These are phyloP conservation scores for Daldinia sp. DNA, from an alignment of 2,329 filamentous ascomycete species.

Conservation along the genomic window DNA sequence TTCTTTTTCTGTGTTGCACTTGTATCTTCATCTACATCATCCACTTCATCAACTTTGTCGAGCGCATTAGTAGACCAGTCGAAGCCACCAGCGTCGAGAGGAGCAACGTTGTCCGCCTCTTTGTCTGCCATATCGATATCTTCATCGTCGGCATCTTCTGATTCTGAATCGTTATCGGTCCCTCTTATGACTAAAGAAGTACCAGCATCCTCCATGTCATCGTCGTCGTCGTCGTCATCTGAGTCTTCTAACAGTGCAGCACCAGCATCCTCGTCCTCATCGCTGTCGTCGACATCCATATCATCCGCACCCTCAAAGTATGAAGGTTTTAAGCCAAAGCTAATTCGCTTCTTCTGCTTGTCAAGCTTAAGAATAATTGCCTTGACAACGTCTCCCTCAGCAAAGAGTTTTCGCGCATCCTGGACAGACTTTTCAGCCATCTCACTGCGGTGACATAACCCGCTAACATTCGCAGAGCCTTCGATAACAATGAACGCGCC, in stretches of 20 bases:
- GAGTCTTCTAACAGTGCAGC: conserved; percentile 55
- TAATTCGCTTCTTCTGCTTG: conserved; percentile 77
- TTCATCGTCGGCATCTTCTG: conserved; percentile 53
- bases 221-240: conserved; percentile 57
- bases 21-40: conserved; percentile 55
- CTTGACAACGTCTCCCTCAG: conserved; percentile 91
- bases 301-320: conserved; percentile 75
- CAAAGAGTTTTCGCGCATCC: conserved; percentile 89
- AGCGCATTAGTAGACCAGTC: conserved; percentile 84
- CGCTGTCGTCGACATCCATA: conserved; percentile 56
- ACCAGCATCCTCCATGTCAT: conserved; percentile 57
- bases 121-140: conserved; percentile 55
- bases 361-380: conserved; percentile 86
- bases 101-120: conserved; percentile 52
- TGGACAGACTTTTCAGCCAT: conserved; percentile 85
- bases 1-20: conserved; percentile 65
- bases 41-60: conserved; percentile 60
- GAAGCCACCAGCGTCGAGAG: conserved; percentile 78
- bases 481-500: conserved; percentile 94
- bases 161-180: conserved; percentile 51
- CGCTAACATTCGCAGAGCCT: conserved; percentile 86
- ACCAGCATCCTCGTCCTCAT: conserved; percentile 54
- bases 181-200: conserved; percentile 56
- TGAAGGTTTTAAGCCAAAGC: conserved; percentile 90
- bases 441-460: conserved; percentile 89